These are phyloP conservation scores for Trichoderma hamatum DNA, from an alignment of 2,329 filamentous ascomycete species.

Conservation along the genomic window DNA sequence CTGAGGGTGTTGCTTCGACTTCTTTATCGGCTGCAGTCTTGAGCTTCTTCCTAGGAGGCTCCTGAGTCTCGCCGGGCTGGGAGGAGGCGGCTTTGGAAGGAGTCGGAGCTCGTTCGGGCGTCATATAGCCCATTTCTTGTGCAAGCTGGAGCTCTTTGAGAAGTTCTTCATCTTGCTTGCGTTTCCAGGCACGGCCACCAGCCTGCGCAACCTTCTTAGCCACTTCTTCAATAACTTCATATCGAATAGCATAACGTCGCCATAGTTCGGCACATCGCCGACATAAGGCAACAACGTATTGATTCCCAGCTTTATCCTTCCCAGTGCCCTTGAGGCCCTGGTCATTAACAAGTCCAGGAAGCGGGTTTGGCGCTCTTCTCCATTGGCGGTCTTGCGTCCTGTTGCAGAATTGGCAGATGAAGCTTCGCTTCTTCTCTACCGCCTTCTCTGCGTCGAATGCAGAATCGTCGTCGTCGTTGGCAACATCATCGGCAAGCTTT, in stretches of 20 bases:
- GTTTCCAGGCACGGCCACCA: constrained; percentile 82
- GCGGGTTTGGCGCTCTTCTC: constrained; percentile 81
- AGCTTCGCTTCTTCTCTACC: constrained; percentile 73
- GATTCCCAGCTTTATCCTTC: constrained; percentile 72
- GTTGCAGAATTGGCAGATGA: constrained; percentile 92
- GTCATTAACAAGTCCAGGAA: constrained; percentile 68
- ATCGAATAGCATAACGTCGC: constrained; percentile 94
- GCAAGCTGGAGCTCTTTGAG: constrained; percentile 70
- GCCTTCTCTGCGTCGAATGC: constrained; percentile 93
- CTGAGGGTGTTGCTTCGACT: constrained; percentile 49
- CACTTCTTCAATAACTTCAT: constrained; percentile 91
- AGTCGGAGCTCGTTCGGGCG: constrained; percentile 48
- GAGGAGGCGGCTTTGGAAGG: constrained; percentile 36
- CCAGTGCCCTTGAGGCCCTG: constrained; percentile 57
- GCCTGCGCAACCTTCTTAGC: constrained; percentile 81
- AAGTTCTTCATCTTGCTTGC: constrained; percentile 88
- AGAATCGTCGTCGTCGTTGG: constrained; percentile 90
- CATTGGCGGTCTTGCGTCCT: constrained; percentile 83
- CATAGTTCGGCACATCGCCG: constrained; percentile 89
- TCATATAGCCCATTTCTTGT: constrained; percentile 58
- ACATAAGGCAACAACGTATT: constrained; percentile 81
- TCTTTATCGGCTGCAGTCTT: constrained; percentile 60
- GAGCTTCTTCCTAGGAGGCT: constrained; percentile 67
- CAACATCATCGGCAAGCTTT: constrained; percentile 88
- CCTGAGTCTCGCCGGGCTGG: constrained; percentile 39